phyloP scores from a whole-genome alignment of 208 protist genomes.

The Trypanosoma brucei region DNA sequence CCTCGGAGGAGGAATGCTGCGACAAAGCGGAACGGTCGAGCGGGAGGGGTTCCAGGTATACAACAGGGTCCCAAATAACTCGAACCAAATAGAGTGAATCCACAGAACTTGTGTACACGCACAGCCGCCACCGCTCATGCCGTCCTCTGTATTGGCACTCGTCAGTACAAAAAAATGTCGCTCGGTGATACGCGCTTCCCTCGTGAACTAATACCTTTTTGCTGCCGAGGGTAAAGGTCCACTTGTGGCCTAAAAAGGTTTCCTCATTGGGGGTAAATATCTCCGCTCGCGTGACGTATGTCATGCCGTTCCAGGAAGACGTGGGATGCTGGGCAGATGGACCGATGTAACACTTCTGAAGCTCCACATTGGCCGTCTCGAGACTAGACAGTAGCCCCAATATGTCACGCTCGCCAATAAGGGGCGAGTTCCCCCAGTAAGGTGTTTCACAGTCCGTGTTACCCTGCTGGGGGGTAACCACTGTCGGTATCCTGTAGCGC shows the following conservation, averaged over 20 bases:
- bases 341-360: constrained; percentile 74
- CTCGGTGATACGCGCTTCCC: constrained; percentile 40
- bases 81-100: constrained; percentile 46
- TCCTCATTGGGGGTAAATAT: constrained; percentile 34
- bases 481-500: constrained; percentile 49
- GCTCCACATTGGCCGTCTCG: constrained; percentile 53
- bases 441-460: constrained; percentile 78
- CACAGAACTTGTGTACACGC: constrained; percentile 38
- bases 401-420: constrained; percentile 58
- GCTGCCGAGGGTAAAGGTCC: constrained; percentile 46
- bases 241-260: constrained; percentile 65
- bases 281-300: constrained; percentile 47
- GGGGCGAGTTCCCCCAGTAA: constrained; percentile 53
- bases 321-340: constrained; percentile 53
- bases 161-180: constrained; percentile 65
- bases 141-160: constrained; percentile 44
- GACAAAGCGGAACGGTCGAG: constrained; percentile 40
- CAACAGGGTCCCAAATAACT: constrained; percentile 68
- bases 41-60: constrained; percentile 60
- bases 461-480: constrained; percentile 53
- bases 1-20: constrained; percentile 39
- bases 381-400: constrained; percentile 42
- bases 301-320: constrained; percentile 70
- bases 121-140: constrained; percentile 68
- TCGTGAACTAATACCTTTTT: constrained; percentile 55